Percentiles rank a stretch among this genome's conserved stretches.
phyloP scores from a whole-genome alignment of 306 rosid species.

The Begonia masoniana region DNA sequence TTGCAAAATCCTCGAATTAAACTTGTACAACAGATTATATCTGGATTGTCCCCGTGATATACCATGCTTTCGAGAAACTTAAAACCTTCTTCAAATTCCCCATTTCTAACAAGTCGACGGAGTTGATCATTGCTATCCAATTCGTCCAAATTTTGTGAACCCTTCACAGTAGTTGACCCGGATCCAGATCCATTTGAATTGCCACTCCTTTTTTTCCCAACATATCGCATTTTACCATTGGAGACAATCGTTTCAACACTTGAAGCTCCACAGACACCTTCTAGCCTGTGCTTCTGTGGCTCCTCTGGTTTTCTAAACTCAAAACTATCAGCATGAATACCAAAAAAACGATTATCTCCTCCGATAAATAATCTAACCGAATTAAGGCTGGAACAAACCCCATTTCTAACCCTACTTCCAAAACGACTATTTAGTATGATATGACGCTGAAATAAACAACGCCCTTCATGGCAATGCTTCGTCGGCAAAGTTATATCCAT shows the following conservation, averaged over 20 bases:
- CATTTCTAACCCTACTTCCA: slow-evolving; percentile 15
- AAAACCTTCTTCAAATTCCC: slow-evolving; percentile 60
- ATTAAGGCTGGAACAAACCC: slow-evolving; percentile 8
- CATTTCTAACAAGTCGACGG: slow-evolving; percentile 44
- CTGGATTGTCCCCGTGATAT: slow-evolving; percentile 54
- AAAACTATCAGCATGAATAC: slow-evolving; percentile 15
- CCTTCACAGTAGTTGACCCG: slow-evolving; percentile 7
- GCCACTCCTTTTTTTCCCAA: slow-evolving; percentile 16
- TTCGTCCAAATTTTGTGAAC: slow-evolving; percentile 33
- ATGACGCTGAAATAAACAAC: slow-evolving; percentile 30
- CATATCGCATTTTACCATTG: slow-evolving; percentile 31
- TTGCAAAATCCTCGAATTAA: slow-evolving; percentile 59
- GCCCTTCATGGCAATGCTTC: slow-evolving; percentile 30
- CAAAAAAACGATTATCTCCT: slow-evolving; percentile 18
- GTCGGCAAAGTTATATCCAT: slow-evolving; percentile 34
- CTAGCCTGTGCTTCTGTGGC: slow-evolving; percentile 10
- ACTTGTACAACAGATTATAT: slow-evolving; percentile 56
- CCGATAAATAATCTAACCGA: slow-evolving; percentile 13
- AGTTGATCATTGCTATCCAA: slow-evolving; percentile 45
- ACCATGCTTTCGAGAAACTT: slow-evolving; percentile 50
- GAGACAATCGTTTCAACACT: slow-evolving; percentile 31
- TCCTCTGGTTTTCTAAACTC: slow-evolving; percentile 11
- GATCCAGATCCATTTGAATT: slow-evolving; percentile 21
- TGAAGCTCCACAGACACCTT: slow-evolving; percentile 28
- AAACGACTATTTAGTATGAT: slow-evolving; percentile 10